Evolutionary conservation across 164 flowering plant species (phyloP), one percentile per base, ranked within the genome.

Genomic region (Kalanchoe fedtschenkoi): DNA sequence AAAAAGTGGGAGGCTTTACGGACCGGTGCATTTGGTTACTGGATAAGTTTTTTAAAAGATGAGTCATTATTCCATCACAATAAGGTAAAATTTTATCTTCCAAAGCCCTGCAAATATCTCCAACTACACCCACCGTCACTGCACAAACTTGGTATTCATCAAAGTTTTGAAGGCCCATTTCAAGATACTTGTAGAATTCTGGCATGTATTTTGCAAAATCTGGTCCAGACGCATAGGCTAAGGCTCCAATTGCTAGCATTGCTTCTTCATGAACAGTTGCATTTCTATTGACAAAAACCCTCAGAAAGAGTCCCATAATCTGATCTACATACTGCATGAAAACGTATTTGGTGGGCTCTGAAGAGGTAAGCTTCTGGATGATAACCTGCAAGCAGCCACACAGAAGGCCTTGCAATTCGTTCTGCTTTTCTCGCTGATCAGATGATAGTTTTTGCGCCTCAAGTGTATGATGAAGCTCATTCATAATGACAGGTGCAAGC

Each of bases 91-190:
- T 71, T 65, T 79, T 81, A 58, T 82, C 87, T 71, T 84, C 87
- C 77, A 84, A 67, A 17, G 83, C 89, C 66, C 89, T 71, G 74
- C 87, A 82, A 46, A 80, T 68, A 64, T 84, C 89, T 21, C 87
- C 89, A 21, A 82, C 85, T 29, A 84, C 89, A 46, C 87, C 89
- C 26, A 82, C 83, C 1, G 89, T 84, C 26, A 84, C 80, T 43
- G 89, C 80, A 79, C 89, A 84, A 0, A 84, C 85, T 70, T 84
- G 87, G 66, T 84, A 82, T 55, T 84, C 89, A 65, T 82, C 89
- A 54, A 78, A 82, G 72, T 84, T 82, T 73, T 82, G 87, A 74
- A 84, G 89, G 69, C 87, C 87, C 85, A 84, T 77, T 71, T 84
- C 89, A 74, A 84, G 62, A 60, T 80, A 80, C 70, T 78, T 76